These are phyloP conservation scores for Leersia perrieri DNA, from an alignment of 176 grass and related monocot species.

Conservation along the genomic window DNA sequence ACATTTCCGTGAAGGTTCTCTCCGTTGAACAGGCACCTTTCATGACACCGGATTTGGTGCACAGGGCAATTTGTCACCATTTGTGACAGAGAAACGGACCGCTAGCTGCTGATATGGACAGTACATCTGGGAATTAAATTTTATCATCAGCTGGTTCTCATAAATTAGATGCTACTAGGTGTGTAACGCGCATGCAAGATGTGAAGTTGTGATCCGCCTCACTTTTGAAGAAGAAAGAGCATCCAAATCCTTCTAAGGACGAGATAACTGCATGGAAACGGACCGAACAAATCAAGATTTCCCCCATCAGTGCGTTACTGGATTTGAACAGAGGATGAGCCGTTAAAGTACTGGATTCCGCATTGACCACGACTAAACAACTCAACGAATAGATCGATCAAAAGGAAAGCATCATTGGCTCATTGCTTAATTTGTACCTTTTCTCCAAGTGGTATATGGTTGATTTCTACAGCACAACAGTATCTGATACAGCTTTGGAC, in stretches of 20 bases:
- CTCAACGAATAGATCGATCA: conserved; percentile 8
- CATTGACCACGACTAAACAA: conserved; percentile 25
- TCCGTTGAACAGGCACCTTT: neutral
- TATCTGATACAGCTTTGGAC: neutral
- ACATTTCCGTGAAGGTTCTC: neutral
- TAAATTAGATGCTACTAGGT: neutral
- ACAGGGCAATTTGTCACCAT: neutral
- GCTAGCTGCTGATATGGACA: neutral
- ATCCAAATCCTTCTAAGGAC: neutral
- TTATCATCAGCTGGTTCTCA: neutral
- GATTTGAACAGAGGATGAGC: conserved; percentile 5
- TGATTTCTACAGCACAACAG: neutral
- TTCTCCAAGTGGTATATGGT: neutral
- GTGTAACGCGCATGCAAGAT: neutral
- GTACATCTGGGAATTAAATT: neutral
- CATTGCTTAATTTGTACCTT: neutral
- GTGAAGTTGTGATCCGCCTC: neutral
- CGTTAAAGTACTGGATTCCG: neutral
- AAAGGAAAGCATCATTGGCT: neutral
- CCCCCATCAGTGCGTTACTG: neutral
- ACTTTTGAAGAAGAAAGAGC: neutral
- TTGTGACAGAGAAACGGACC: neutral
- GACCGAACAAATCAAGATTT: neutral
- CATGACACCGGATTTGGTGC: neutral
- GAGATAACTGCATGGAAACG: neutral